Evolutionary conservation across 163 green algal species (phyloP), one percentile per base, ranked within the genome.

Genomic region (Smithsoniella earleae): DNA sequence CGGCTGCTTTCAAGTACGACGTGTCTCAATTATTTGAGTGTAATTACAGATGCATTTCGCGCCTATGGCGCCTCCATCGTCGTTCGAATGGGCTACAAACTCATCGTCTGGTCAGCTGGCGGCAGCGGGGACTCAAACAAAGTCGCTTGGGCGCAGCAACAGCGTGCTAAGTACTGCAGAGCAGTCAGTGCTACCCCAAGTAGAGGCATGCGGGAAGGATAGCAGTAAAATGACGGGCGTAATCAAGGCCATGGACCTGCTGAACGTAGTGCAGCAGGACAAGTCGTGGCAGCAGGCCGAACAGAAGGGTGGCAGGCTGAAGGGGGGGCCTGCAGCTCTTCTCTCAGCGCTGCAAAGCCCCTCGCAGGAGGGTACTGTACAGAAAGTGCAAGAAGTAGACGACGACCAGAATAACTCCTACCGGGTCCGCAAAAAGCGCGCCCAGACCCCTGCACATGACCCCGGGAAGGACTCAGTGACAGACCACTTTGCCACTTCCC

Each of bases 241-340:
- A 38, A 62, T 49, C 54, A 36, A 74, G 28, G 64, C 37, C 5
- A 74, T 55, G 22, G 36, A 74, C 36, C 64, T 74, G 64, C 31
- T 74, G 28, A 46, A 66, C 38, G 66, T 66, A 62, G 69, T 77
- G 62, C 27, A 66, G 25, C 55, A 73, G 36, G 55, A 77, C 27
- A 36, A 44, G 38, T 22, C 40, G 6, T 38, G 40, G 22, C 40
- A 54, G 22, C 31, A 49, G 18, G 36, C 69, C 1, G 69, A 45
- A 54, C 31, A 25, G 28, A 22, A 55, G n/a, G 58, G 58, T 33
- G 58, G 58, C 27, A 34, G 58, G 30, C 58, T 69, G 6, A 37
- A 69, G 8, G 58, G 58, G 30, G 25, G 58, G 30, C 27, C 58
- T 4, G 58, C 58, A 16, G 58, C 58, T 8, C 58, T 69, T 30